Evolutionary conservation across 2,329 filamentous ascomycete genomes (phyloP), one percentile per base, ranked within the genome.

Genomic region (Microthyrium microscopicum): DNA sequence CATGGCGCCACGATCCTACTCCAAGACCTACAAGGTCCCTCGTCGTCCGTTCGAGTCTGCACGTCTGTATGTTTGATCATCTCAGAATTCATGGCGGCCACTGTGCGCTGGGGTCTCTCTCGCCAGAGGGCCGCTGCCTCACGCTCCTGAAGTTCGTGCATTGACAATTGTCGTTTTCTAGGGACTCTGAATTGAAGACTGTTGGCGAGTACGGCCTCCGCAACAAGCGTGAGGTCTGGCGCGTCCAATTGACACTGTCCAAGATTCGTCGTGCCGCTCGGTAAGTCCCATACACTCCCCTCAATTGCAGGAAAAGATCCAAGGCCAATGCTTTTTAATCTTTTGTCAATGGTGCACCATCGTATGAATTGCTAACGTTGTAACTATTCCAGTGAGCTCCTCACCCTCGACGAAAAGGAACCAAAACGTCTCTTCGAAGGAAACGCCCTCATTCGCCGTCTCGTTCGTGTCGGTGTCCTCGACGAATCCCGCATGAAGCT

Each of bases 401-500:
- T 98, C 62, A 98, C 89, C 56, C 82, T 98, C 61, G 89, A 98
- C 60, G 89, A 98, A 74, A 98, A 98, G 73, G 89, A 98, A 70
- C 89, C 89, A 64, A 95, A 95, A 79, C 85, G 89, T 69, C 85
- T 98, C 50, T 98, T 98, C 74, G 89, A 98, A 76, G 89, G 89
- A 68, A 98, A 98, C 67, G 89, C 89, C 62, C 77, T 98, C 62
- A 98, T 98, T 79, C 89, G 89, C 64, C 89, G 89, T 81, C 84
- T 98, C 50, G 89, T 98, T 50, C 89, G 89, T 64, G 85, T 95
- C 61, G 89, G 89, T 82, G 89, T 98, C 57, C 83, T 98, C 58
- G 89, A 98, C 64, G 89, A 98, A 73, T 85, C 85, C 62, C 89
- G 89, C 76, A 98, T 98, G 89, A 98, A 94, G 81, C 89, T 98